Evolutionary conservation across 495 filamentous ascomycete genomes (phyloP).

Genomic region (Aeminium ludgeri): DNA sequence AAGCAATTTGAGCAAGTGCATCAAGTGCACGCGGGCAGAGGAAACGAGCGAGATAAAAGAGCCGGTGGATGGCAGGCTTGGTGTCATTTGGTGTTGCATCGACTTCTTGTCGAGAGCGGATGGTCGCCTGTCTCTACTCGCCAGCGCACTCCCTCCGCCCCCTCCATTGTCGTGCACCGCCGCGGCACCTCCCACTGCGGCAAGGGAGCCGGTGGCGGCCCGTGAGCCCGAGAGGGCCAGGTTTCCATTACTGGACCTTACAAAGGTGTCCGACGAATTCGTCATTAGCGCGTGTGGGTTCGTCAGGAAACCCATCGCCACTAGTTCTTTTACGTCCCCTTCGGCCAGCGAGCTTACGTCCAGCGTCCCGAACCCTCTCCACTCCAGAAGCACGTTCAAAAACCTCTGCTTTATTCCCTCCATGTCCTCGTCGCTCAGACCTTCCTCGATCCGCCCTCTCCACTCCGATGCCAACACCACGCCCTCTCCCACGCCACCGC

Average conservation of each 20-base stretch:
- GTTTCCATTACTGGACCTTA: slow-evolving; percentile 37
- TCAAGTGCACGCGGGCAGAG: slow-evolving; percentile 47
- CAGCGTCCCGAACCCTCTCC: slow-evolving; percentile 36
- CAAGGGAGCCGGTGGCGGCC: slow-evolving; percentile 45
- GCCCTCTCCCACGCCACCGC: slow-evolving; percentile 50
- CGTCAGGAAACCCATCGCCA: slow-evolving; percentile 52
- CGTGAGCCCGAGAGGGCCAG: slow-evolving; percentile 35
- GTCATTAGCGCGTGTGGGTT: slow-evolving; percentile 18
- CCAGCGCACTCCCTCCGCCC: slow-evolving; percentile 20
- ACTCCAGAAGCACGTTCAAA: slow-evolving; percentile 32
- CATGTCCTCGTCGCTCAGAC: slow-evolving; percentile 27
- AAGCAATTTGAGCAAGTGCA: slow-evolving; percentile 43
- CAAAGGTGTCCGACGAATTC: slow-evolving; percentile 31
- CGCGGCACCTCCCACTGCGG: slow-evolving; percentile 42
- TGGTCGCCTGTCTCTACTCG: neutral
- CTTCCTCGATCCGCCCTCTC: slow-evolving; percentile 34
- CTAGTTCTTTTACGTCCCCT: slow-evolving; percentile 39
- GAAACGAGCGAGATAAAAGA: slow-evolving; percentile 55
- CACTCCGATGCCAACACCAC: slow-evolving; percentile 49
- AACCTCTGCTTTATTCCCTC: slow-evolving; percentile 37
- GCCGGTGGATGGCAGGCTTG: slow-evolving; percentile 60
- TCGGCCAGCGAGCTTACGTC: slow-evolving; percentile 34
- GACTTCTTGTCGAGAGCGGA: slow-evolving; percentile 13
- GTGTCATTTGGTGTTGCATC: slow-evolving; percentile 28
- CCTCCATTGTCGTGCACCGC: slow-evolving; percentile 39